These are phyloP conservation scores for Neoascochyta sp. DNA, from an alignment of 2,329 filamentous ascomycete species.

Conservation along the genomic window DNA sequence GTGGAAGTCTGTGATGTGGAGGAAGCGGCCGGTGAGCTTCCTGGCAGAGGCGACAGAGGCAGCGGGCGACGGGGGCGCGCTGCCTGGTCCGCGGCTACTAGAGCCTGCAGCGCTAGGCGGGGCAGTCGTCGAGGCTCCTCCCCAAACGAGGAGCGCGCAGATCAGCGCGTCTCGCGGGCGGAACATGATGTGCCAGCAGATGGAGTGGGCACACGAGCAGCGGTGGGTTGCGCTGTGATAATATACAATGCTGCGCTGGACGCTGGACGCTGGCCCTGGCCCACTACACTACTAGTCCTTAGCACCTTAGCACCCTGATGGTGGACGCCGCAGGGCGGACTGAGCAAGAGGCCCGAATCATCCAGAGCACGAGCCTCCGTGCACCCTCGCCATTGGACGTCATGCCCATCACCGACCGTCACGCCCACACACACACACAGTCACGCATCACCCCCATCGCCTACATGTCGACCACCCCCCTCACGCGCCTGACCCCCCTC, in stretches of 20 bases:
- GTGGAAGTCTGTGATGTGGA: constrained; percentile 92
- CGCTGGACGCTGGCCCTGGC: too few relatives aligned
- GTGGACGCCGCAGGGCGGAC: constrained; percentile 10
- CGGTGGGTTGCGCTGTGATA: too few relatives aligned
- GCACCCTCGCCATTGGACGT: constrained; percentile 23
- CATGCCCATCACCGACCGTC: constrained; percentile 7
- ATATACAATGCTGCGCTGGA: too few relatives aligned
- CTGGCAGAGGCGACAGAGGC: too few relatives aligned
- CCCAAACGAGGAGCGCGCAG: constrained; percentile 26
- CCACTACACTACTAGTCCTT: constrained; percentile 1
- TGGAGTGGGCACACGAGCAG: constrained; percentile 5
- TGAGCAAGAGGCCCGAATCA: constrained; percentile 10
- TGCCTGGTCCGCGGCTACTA: too few relatives aligned
- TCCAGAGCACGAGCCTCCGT: constrained; percentile 17
- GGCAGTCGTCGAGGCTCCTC: constrained; percentile 22
- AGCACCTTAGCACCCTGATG: constrained; percentile 21
- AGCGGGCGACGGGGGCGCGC: too few relatives aligned
- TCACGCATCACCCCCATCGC: constrained; percentile 3
- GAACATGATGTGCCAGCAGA: constrained; percentile 16
- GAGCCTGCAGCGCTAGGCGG: constrained; percentile 22
- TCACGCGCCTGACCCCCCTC: too few relatives aligned
- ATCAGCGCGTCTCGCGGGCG: constrained; percentile 22
- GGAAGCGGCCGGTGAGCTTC: constrained; percentile 62
- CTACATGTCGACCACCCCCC: too few relatives aligned
- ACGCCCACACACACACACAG: constrained; percentile 3